Conservation (phyloP, 2,329 filamentous ascomycete species). For the Scedosporium minutisporum region DNA sequence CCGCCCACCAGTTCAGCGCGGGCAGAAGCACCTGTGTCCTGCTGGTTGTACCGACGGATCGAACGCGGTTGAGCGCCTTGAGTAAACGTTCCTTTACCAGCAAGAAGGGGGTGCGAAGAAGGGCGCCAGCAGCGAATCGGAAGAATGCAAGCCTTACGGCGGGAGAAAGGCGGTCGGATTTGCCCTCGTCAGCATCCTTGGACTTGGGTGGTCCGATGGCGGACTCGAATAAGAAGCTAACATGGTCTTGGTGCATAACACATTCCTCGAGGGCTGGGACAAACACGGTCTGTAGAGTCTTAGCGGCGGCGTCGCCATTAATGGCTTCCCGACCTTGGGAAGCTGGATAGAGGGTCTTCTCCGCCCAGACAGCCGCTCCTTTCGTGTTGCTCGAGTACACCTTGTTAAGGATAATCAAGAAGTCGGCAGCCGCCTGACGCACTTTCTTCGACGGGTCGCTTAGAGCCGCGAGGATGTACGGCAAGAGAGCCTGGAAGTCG, state of each 20-base stretch:
- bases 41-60: constrained; percentile 57
- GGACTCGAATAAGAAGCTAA: constrained; percentile 49
- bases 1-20: constrained; percentile 59
- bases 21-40: constrained; percentile 72
- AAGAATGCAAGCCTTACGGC: constrained; percentile 55
- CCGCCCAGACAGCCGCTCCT: constrained; percentile 44
- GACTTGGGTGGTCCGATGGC: constrained; percentile 31
- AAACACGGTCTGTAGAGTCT: constrained; percentile 57
- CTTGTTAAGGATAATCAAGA: constrained; percentile 47
- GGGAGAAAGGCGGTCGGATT: constrained; percentile 43
- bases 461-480: constrained; percentile 68
- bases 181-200: constrained; percentile 35
- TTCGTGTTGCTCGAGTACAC: constrained; percentile 32
- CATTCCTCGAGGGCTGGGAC: constrained; percentile 75
- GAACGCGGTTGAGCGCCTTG: constrained; percentile 61
- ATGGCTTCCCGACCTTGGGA: constrained; percentile 47
- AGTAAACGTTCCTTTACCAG: constrained; percentile 63
- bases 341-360: constrained; percentile 55
- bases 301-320: constrained; percentile 43
- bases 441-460: constrained; percentile 67
- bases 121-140: constrained; percentile 65
- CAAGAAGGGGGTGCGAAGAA: constrained; percentile 57
- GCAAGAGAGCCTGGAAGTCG: constrained; percentile 73
- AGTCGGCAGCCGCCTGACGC: constrained; percentile 62
- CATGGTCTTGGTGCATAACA: constrained; percentile 65